Percentiles rank a stretch among this genome's conserved stretches.
Evolutionary conservation across 768 basidiomycete species (phyloP).

Genomic region (Guyanaporus albipodus): DNA sequence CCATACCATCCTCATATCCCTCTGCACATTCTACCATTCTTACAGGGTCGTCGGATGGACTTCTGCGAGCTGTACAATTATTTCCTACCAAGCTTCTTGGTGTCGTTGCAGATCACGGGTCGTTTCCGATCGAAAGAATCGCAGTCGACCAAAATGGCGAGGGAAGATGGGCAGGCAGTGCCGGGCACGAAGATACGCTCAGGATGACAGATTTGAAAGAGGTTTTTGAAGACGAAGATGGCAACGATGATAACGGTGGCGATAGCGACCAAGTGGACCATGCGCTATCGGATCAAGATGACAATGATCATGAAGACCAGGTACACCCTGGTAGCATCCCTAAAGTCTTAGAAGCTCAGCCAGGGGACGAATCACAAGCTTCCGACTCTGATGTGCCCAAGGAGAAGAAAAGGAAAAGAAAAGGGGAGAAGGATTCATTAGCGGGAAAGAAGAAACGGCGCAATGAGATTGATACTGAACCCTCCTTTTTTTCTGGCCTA

Average conservation of each 20-base stretch:
- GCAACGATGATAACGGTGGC: constrained; percentile 25
- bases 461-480: constrained; percentile 54
- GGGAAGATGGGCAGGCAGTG: constrained; percentile 88
- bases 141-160: constrained; percentile 54
- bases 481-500: constrained; percentile 65
- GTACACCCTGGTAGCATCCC: constrained; percentile 1
- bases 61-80: constrained; percentile 81
- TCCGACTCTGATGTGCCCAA: constrained; percentile 31
- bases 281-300: constrained; percentile 23
- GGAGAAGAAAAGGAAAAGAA: constrained; percentile 53
- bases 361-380: constrained; percentile 23
- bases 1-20: constrained; percentile 59
- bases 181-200: constrained; percentile 83
- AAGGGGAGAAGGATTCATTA: constrained; percentile 49
- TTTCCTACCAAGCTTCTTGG: constrained; percentile 88
- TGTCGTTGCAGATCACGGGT: constrained; percentile 86
- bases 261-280: constrained; percentile 11
- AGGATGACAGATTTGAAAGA: constrained; percentile 82
- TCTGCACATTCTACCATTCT: constrained; percentile 68
- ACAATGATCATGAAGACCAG: constrained; percentile 7
- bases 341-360: constrained; percentile 10
- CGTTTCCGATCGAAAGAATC: constrained; percentile 88
- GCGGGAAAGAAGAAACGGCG: constrained; percentile 52
- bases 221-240: constrained; percentile 50
- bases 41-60: constrained; percentile 90